Conservation (phyloP, 2,329 filamentous ascomycete species). For the Cladobotryum protrusum region DNA sequence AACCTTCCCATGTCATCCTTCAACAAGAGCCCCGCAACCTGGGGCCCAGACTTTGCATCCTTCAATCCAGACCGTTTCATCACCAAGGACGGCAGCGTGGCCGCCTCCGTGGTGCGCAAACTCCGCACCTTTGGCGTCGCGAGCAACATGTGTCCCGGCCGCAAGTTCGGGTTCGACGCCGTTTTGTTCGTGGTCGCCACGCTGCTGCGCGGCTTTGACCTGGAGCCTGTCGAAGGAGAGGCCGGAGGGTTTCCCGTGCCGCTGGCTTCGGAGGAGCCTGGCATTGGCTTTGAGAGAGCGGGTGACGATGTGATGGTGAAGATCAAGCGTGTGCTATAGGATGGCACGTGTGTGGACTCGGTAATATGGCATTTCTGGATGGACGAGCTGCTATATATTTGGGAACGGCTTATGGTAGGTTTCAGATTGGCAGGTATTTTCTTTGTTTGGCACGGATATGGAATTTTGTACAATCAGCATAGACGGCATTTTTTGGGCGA, state of each 20-base stretch:
- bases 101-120: conserved; percentile 18
- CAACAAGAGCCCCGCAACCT: conserved; percentile 21
- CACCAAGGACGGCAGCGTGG: conserved; percentile 16
- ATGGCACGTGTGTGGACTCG: background rate
- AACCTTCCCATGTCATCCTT: conserved; percentile 28
- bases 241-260: conserved; percentile 16
- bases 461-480: too few relatives aligned
- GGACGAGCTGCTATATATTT: too few relatives aligned
- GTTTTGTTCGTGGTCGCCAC: conserved; percentile 22
- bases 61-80: conserved; percentile 26
- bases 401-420: too few relatives aligned
- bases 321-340: conserved; percentile 9
- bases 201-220: conserved; percentile 22
- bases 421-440: too few relatives aligned
- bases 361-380: background rate
- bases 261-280: conserved; percentile 19
- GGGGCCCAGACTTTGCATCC: conserved; percentile 21
- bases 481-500: too few relatives aligned
- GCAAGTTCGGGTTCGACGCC: conserved; percentile 24
- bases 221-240: conserved; percentile 15
- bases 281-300: conserved; percentile 26
- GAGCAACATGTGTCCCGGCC: conserved; percentile 26
- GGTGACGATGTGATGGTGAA: conserved; percentile 22
- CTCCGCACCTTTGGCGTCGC: conserved; percentile 27
- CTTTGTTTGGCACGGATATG: too few relatives aligned